Base-by-base conservation (phyloP, 2,329 filamentous ascomycete genomes). In the Penicillium fuscoglaucum region DNA sequence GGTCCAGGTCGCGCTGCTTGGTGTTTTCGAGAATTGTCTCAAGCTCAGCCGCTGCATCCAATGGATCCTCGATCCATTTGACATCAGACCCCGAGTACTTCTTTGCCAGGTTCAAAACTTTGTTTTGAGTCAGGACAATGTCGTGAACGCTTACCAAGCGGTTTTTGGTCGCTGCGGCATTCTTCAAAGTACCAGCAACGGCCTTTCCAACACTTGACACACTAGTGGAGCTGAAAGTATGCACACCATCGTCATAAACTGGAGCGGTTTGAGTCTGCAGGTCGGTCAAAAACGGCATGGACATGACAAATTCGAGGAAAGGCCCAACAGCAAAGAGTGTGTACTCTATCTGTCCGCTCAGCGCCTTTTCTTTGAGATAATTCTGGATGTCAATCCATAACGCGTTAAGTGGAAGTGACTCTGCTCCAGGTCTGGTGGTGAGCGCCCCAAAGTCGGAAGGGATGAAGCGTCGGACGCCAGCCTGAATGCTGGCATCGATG, bases 251-350 rank as follows among this genome's bases (percentile, higher is more conserved):
- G 28, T 55, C 56, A 29, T 45, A 58, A 1, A 50, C 7, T 6
- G 21, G 43, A 33, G n/a, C 46, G 13, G 26, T 43, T 3, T 59
- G 57, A 6, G 46, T 49, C 15, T 45, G 44, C 13, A 33, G 31
- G 21, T 59, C 46, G n/a, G 39, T 53, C 19, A 59, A 35, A 28
- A 59, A 59, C 2, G 52, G 45, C 39, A 45, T 55, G 6, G 57
- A 55, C 45, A 59, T 59, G 31, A 59, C 57, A 41, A 51, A 59
- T 40, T 59, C 52, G 26, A 59, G 21, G 26, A 59, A 49, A 6
- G 52, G 40, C 15, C 57, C 52, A 35, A 59, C 45, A 6, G 44
- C 57, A 37, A 59, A 55, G 8, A 59, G 37, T 2, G 45, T 55
- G 31, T 59, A 55, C 24, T 59, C 52, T 1, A 59, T 59, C 1